Conservation (phyloP, 495 filamentous ascomycete genomes). For the Astrothelium macrocarpum region DNA sequence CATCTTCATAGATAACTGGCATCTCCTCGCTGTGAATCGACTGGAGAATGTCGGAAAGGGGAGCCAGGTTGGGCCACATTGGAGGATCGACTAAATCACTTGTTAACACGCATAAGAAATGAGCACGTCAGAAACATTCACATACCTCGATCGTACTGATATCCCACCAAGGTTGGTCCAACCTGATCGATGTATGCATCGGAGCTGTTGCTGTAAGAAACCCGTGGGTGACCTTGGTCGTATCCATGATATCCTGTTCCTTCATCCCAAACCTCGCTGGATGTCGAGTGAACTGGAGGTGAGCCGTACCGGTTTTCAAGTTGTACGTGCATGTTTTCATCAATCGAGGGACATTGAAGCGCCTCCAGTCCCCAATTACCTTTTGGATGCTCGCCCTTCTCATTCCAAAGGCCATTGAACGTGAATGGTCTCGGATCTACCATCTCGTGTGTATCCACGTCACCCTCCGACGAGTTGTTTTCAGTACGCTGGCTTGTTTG, state of each 20-base stretch:
- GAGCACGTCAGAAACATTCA: neutral
- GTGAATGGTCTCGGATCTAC: neutral
- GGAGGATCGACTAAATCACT: neutral
- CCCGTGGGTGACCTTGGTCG: neutral
- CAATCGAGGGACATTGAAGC: neutral
- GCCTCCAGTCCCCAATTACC: neutral
- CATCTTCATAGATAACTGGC: neutral
- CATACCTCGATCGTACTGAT: neutral
- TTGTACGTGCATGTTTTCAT: neutral
- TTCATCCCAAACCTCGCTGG: neutral
- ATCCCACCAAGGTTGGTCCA: neutral
- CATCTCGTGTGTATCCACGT: neutral
- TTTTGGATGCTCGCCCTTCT: neutral
- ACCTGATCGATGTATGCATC: neutral
- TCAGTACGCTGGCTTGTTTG: neutral
- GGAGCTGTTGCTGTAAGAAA: neutral
- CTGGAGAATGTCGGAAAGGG: neutral
- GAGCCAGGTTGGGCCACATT: neutral
- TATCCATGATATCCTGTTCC: neutral
- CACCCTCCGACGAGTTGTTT: neutral
- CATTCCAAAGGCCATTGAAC: neutral
- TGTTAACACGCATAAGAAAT: neutral
- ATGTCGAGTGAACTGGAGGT: neutral
- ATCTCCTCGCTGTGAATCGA: neutral
- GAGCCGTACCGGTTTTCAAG: neutral